These are phyloP conservation scores for Rubroshorea leprosula DNA, from an alignment of 345 rosid species.

Conservation along the genomic window DNA sequence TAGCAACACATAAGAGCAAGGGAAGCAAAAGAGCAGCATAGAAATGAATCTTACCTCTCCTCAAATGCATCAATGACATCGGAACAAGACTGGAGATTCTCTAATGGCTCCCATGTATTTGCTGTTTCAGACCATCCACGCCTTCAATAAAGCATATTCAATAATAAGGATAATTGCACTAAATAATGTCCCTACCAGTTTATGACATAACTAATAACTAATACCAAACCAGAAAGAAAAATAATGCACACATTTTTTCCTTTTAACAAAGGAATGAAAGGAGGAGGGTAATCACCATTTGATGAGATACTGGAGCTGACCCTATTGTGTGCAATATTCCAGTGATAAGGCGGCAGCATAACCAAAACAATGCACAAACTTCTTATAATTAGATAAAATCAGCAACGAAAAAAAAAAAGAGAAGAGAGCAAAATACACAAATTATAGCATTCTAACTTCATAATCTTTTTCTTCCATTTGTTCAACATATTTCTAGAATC, in stretches of 20 bases:
- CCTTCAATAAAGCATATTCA: constrained; percentile 42
- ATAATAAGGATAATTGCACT: neutral
- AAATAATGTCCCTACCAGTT: neutral
- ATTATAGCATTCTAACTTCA: neutral
- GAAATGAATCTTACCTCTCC: constrained; percentile 50
- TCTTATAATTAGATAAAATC: constrained; percentile 4
- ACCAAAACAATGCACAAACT: constrained; percentile 6
- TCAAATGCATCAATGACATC: constrained; percentile 95
- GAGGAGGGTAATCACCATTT: constrained; percentile 65
- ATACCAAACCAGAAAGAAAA: neutral
- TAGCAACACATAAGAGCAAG: too few species aligned
- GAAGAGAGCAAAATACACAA: neutral
- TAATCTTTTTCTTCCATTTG: too few species aligned
- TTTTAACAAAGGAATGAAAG: too few species aligned
- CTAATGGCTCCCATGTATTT: constrained; percentile 98
- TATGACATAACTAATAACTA: neutral
- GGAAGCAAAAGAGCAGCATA: neutral
- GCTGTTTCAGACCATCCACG: constrained; percentile 96
- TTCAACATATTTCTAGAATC: too few species aligned
- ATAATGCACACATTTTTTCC: neutral
- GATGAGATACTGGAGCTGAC: constrained; percentile 89
- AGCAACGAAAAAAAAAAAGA: neutral
- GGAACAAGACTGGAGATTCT: constrained; percentile 83
- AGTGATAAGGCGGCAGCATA: constrained; percentile 10
- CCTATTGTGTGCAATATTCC: constrained; percentile 59